These are phyloP conservation scores for Pueraria montana DNA, from an alignment of 306 rosid species.

Conservation along the genomic window DNA sequence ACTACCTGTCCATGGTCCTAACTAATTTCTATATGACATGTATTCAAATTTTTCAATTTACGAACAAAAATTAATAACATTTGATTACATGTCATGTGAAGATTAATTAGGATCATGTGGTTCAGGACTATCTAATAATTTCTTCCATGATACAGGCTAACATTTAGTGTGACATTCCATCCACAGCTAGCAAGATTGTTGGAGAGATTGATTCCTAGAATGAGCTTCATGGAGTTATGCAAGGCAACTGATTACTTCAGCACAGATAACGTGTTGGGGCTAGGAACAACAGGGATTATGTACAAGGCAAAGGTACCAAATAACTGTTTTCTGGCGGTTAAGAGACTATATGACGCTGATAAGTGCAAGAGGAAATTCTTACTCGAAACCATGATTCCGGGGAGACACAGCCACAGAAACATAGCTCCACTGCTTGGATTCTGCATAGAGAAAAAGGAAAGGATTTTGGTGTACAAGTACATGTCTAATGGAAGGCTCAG, in stretches of 20 bases:
- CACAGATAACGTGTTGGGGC: slow-evolving; percentile 41
- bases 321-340: slow-evolving; percentile 46
- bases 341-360: slow-evolving; percentile 46
- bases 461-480: slow-evolving; percentile 46
- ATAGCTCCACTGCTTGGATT: slow-evolving; percentile 44
- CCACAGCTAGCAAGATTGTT: slow-evolving; percentile 43
- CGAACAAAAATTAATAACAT: no score
- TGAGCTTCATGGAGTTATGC: slow-evolving; percentile 46
- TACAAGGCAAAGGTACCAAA: slow-evolving; percentile 48
- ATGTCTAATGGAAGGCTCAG: slow-evolving; percentile 51
- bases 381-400: slow-evolving; percentile 41
- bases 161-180: neutral
- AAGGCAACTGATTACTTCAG: slow-evolving; percentile 52
- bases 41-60: no score
- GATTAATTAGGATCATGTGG: no score
- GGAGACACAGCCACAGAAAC: slow-evolving; percentile 46
- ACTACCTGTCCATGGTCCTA: no score
- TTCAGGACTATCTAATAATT: no score
- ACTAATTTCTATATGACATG: no score
- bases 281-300: slow-evolving; percentile 54
- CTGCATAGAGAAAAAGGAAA: slow-evolving; percentile 44
- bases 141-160: neutral
- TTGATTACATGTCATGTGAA: no score
- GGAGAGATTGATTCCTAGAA: slow-evolving; percentile 42
- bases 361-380: slow-evolving; percentile 41